phyloP scores from a whole-genome alignment of 139 green algal species.

The Coelastrella sp. region DNA sequence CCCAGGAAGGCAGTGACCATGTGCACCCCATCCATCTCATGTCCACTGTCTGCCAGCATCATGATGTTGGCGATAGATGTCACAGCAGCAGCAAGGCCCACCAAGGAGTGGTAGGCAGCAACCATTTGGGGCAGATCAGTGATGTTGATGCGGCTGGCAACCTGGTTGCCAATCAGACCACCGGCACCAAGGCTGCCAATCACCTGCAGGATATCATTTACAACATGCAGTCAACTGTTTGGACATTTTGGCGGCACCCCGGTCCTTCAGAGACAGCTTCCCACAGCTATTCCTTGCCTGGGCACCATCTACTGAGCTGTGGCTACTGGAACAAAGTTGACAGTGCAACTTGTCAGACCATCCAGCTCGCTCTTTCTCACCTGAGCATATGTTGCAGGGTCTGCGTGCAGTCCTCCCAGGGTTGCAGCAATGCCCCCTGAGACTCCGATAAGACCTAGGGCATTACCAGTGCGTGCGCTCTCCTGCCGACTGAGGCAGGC shows the following conservation, averaged over 20 bases:
- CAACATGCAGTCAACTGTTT: no score
- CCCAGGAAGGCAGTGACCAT: constrained; percentile 81
- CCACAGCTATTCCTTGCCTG: neutral
- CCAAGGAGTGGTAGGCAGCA: constrained; percentile 93
- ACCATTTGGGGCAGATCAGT: constrained; percentile 87
- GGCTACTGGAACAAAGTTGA: no score
- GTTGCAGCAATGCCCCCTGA: constrained; percentile 77
- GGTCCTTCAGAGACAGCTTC: neutral
- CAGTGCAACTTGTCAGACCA: no score
- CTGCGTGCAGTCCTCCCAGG: constrained; percentile 65
- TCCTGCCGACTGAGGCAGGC: constrained; percentile 84
- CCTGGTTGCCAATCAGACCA: constrained; percentile 58
- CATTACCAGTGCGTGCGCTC: constrained; percentile 83
- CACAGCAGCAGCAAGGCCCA: constrained; percentile 76
- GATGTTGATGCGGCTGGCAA: constrained; percentile 78
- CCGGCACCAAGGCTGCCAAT: constrained; percentile 54
- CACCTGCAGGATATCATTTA: constrained; percentile 21
- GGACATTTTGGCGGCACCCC: no score
- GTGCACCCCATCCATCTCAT: constrained; percentile 70
- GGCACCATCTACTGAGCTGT: neutral
- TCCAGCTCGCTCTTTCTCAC: neutral
- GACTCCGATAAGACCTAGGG: constrained; percentile 86
- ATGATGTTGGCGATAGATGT: constrained; percentile 83
- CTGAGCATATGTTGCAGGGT: constrained; percentile 46
- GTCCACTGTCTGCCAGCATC: constrained; percentile 62